Conservation (phyloP, 352 stramenopile genomes). For the Hyaloperonospora arabidopsidis region DNA sequence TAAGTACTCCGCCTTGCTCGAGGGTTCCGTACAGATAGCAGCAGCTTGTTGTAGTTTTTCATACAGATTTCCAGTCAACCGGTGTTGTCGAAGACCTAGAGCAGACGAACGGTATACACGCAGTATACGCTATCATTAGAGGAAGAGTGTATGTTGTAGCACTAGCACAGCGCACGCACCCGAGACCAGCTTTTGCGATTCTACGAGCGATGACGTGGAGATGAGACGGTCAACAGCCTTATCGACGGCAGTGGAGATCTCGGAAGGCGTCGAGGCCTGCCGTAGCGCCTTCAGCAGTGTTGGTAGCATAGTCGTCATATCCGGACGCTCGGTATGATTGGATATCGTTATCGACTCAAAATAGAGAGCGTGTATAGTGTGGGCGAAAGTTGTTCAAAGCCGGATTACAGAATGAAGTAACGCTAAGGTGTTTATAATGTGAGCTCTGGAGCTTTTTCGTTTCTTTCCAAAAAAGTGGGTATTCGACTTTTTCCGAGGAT, state of each 20-base stretch:
- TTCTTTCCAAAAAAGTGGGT: no score
- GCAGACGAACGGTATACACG: not conserved
- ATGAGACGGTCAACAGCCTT: conserved; percentile 23
- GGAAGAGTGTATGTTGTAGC: not conserved
- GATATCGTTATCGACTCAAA: no score
- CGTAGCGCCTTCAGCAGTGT: conserved; percentile 24
- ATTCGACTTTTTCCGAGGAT: no score
- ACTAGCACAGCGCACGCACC: conserved; percentile 18
- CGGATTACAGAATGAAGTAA: no score
- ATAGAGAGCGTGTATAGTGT: no score
- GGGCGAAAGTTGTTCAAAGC: no score
- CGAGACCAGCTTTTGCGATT: conserved; percentile 27
- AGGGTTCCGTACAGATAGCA: conserved; percentile 36
- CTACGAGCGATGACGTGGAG: conserved; percentile 14
- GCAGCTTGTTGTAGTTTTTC: conserved; percentile 32
- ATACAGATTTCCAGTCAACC: conserved; percentile 1
- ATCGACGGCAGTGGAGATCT: conserved; percentile 10
- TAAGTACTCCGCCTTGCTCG: conserved; percentile 44
- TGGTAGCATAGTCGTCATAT: conserved; percentile 3
- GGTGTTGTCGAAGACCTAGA: no score
- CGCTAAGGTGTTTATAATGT: no score
- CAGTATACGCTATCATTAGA: conserved; percentile 6
- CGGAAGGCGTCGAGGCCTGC: conserved; percentile 8
- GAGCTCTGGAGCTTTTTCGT: no score
- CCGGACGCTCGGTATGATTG: no score